Evolutionary conservation across 2,329 filamentous ascomycete species (phyloP).

Genomic region (Xylariales sp.): DNA sequence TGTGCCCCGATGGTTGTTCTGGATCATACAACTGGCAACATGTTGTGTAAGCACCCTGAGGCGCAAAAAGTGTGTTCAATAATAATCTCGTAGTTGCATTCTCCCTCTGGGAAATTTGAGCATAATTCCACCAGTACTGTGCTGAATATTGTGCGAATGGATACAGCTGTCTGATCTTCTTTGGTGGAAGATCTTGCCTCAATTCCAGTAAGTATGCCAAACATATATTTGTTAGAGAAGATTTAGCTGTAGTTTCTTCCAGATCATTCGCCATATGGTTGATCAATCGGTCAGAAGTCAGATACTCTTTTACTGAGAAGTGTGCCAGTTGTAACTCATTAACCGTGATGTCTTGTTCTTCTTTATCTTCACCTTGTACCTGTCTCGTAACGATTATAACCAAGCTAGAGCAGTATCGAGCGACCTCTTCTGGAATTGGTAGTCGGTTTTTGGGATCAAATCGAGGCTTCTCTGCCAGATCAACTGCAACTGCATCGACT

Average conservation of each 20-base stretch:
- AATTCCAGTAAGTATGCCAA: constrained; percentile 18
- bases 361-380: too few species aligned
- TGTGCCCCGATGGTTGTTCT: too few species aligned
- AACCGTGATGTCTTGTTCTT: too few species aligned
- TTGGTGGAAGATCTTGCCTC: constrained; percentile 2
- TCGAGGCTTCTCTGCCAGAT: constrained; percentile 1
- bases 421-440: constrained; percentile 16
- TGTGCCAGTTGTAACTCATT: too few species aligned
- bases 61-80: too few species aligned
- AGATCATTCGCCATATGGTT: constrained; percentile 6
- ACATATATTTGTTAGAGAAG: constrained; percentile 15
- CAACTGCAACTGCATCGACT: constrained; percentile 21
- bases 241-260: constrained; percentile 9
- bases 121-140: constrained; percentile 15
- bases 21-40: too few species aligned
- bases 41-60: too few species aligned
- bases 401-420: constrained; percentile 19
- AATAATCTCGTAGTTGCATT: too few species aligned
- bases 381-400: constrained; percentile 9
- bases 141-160: constrained; percentile 17
- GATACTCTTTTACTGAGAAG: constrained; percentile 26
- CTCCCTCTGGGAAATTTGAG: too few species aligned
- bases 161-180: constrained; percentile 3
- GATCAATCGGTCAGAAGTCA: constrained; percentile 16
- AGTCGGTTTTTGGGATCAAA: constrained; percentile 22